Evolutionary conservation across 1,139 yeast species (phyloP).

Genomic region (Debaryomyces singareniensis): DNA sequence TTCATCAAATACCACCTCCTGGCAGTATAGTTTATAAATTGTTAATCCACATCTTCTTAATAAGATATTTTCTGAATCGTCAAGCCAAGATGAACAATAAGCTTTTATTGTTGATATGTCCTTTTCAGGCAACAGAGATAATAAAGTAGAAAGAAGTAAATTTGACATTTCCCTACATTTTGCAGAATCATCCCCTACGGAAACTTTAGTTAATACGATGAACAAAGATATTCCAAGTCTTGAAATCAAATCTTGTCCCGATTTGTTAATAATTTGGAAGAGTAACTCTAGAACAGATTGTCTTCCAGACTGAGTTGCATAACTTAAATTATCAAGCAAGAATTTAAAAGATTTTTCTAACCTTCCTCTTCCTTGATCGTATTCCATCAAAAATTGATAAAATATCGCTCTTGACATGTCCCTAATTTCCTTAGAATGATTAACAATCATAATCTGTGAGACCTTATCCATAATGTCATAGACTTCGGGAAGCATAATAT

Average conservation of each 20-base stretch:
- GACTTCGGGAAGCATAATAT: constrained; percentile 76
- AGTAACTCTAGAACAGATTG: constrained; percentile 87
- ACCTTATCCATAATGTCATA: constrained; percentile 85
- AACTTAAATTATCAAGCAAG: constrained; percentile 75
- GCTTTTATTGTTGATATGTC: constrained; percentile 44
- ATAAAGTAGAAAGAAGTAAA: constrained; percentile 49
- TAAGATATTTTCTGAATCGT: constrained; percentile 44
- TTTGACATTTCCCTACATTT: constrained; percentile 85
- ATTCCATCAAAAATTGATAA: constrained; percentile 85
- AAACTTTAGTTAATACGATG: constrained; percentile 70
- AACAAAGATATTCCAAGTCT: constrained; percentile 72
- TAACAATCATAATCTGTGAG: constrained; percentile 82
- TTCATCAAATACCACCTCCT: constrained; percentile 40
- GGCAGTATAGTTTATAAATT: constrained; percentile 59
- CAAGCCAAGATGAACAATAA: constrained; percentile 65
- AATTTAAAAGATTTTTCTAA: constrained; percentile 78
- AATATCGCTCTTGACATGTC: constrained; percentile 82
- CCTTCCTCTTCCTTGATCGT: constrained; percentile 87
- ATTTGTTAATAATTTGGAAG: constrained; percentile 60
- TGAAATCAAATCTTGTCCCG: constrained; percentile 55
- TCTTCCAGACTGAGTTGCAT: constrained; percentile 84
- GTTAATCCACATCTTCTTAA: constrained; percentile 74
- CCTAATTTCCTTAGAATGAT: constrained; percentile 77
- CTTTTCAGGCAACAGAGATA: constrained; percentile 43
- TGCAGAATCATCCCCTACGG: constrained; percentile 74